These are phyloP conservation scores for Juglanconis juglandina DNA, from an alignment of 2,329 filamentous ascomycete genomes.

Conservation along the genomic window DNA sequence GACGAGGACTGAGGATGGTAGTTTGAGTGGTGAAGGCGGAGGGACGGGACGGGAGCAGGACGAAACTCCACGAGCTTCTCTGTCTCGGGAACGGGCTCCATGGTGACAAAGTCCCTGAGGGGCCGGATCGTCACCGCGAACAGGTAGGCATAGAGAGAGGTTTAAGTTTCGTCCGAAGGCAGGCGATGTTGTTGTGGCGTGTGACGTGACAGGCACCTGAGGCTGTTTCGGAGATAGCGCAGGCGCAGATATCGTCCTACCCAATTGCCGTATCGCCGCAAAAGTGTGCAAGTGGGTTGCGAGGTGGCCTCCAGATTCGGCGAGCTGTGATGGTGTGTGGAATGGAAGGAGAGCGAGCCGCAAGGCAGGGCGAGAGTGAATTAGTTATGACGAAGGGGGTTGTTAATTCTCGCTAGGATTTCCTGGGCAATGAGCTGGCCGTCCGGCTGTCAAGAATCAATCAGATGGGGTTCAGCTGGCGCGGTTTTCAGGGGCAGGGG, in stretches of 20 bases:
- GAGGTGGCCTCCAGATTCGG: too few species aligned
- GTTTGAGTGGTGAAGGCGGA: conserved; percentile 42
- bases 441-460: too few species aligned
- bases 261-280: too few species aligned
- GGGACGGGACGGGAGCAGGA: conserved; percentile 52
- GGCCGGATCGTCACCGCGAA: conserved; percentile 9
- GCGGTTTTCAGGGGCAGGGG: too few species aligned
- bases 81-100: conserved; percentile 67
- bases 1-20: conserved; percentile 29
- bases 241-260: neutral
- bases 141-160: conserved; percentile 4
- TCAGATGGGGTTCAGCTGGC: too few species aligned
- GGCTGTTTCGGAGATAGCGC: neutral
- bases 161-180: neutral
- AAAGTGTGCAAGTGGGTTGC: too few species aligned
- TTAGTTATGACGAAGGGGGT: too few species aligned
- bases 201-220: neutral
- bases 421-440: too few species aligned
- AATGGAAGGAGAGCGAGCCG: too few species aligned
- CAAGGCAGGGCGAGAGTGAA: too few species aligned
- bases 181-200: neutral
- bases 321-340: too few species aligned
- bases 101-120: conserved; percentile 31
- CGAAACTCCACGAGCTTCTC: conserved; percentile 66
- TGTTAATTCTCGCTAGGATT: too few species aligned